Evolutionary conservation across 108 stramenopile species (phyloP).

Genomic region (Nannochloropsis salina): DNA sequence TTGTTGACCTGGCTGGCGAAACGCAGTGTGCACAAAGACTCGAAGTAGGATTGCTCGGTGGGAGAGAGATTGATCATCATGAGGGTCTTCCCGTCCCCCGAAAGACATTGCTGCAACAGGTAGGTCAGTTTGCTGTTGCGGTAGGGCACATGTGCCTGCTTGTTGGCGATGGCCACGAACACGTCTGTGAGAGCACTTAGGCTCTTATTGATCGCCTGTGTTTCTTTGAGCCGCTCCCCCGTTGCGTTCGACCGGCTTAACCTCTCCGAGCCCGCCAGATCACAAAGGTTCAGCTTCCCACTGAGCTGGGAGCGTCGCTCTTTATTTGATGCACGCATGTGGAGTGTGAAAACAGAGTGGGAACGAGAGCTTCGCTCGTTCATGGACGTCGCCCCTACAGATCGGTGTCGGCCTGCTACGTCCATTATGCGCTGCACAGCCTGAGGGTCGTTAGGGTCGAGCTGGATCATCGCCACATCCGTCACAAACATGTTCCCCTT

Average conservation of each 20-base stretch:
- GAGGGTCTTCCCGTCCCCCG: conserved; percentile 90
- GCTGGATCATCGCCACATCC: conserved; percentile 69
- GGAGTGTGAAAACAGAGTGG: conserved; percentile 97
- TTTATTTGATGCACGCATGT: conserved; percentile 71
- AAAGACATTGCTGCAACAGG: conserved; percentile 80
- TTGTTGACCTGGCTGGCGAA: conserved; percentile 67
- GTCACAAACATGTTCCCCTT: conserved; percentile 65
- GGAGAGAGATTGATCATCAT: conserved; percentile 87
- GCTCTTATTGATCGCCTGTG: conserved; percentile 60
- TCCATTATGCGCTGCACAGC: conserved; percentile 74
- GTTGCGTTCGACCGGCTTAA: conserved; percentile 68
- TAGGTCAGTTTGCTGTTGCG: conserved; percentile 90
- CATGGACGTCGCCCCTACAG: conserved; percentile 93
- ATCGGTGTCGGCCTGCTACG: conserved; percentile 77
- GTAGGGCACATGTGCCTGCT: conserved; percentile 84
- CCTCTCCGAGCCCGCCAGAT: conserved; percentile 61
- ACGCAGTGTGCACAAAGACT: conserved; percentile 83
- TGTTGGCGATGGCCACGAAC: conserved; percentile 72
- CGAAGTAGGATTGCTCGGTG: conserved; percentile 67
- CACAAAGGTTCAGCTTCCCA: conserved; percentile 57
- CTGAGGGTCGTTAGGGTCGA: conserved; percentile 67
- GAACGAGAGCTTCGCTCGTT: conserved; percentile 93
- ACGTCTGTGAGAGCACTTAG: conserved; percentile 61
- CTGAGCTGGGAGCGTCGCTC: conserved; percentile 70
- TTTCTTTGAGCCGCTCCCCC: conserved; percentile 55